Base-by-base conservation (phyloP, 768 basidiomycete species). In the Pholiota molesta region DNA sequence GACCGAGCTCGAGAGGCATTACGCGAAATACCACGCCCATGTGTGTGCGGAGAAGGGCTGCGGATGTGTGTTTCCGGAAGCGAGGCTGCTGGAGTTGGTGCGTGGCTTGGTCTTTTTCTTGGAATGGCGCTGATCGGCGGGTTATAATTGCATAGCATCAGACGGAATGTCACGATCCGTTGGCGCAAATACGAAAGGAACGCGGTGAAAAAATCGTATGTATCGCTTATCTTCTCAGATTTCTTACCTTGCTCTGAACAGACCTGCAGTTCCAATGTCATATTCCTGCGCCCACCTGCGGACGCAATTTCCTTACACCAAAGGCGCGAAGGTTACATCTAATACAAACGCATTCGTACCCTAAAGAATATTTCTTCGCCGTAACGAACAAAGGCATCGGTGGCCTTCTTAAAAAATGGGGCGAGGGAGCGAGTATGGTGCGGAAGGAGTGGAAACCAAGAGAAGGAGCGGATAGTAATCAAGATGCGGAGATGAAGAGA, bases 331-430 rank as follows among this genome's bases (percentile, higher is more conserved):
- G 95, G 23, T 78, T 91, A 47, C 95, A 96, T 77, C 82, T 97
- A 56, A 92, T 96, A 51, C 82, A 88, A 67, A 85, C 80, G 14
- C 95, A 97, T 68, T 85, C 82, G 55, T 97, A 90, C 70, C 94
- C 94, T 5, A 92, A 92, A 70, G 86, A 95, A 69, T 97, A 90
- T 73, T 96, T 94, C 75, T 97, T 96, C 72, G 86, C 91, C 19
- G 89, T 97, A 19, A 95, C 92, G 16, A 95, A 95, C 75, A 94
- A 92, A 71, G 95, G 95, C 21, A 86, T 95, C 13, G 93, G 92
- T 13, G 91, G 89, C 3, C 76, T 95, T 17, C 73, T 94, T 59
- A 84, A 86, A 71, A 84, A 79, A 68, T 94, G 92, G 91, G 93
- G 93, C 10, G 90, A 91, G 61, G 93, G 92, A 6, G 93, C 85